These are phyloP conservation scores for Aquilaria agallochum DNA, from an alignment of 441 rosid species.

Conservation along the genomic window DNA sequence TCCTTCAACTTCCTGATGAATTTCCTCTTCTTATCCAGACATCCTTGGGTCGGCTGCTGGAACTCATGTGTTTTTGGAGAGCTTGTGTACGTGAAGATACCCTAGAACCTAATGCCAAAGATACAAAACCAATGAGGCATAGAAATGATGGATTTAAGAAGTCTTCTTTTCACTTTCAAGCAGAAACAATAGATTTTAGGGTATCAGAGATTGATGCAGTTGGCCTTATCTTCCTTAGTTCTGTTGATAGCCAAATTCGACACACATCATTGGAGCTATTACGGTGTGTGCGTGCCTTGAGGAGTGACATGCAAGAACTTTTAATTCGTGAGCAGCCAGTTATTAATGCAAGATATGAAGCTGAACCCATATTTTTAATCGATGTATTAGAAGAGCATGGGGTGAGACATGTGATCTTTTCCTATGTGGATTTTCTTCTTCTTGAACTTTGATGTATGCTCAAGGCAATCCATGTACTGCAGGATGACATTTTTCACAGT, in stretches of 20 bases:
- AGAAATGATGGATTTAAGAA: conserved; percentile 62
- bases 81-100: conserved; percentile 76
- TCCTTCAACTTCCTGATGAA: conserved; percentile 89
- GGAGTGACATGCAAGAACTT: conserved; percentile 76
- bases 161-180: conserved; percentile 60
- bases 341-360: conserved; percentile 60
- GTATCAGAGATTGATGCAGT: conserved; percentile 95
- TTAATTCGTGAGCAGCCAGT: conserved; percentile 53
- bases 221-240: conserved; percentile 90
- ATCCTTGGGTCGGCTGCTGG: conserved; percentile 84
- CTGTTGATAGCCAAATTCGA: conserved; percentile 94
- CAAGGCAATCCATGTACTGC: conserved; percentile 14
- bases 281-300: conserved; percentile 91
- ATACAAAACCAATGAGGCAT: conserved; percentile 39
- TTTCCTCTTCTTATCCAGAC: conserved; percentile 96
- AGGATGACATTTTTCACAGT: conserved; percentile 97
- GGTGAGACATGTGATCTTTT: conserved; percentile 37
- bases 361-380: conserved; percentile 79
- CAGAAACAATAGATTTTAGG: conserved; percentile 72
- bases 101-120: conserved; percentile 37
- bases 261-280: conserved; percentile 89
- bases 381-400: conserved; percentile 97
- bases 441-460: conserved; percentile 10
- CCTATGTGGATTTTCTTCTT: conserved; percentile 14
- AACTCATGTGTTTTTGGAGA: conserved; percentile 98